A percentile compares a stretch with the other conserved stretches of the same genome.
Evolutionary conservation across 345 rosid genomes (phyloP).

Genomic region (Anacardium occidentale): DNA sequence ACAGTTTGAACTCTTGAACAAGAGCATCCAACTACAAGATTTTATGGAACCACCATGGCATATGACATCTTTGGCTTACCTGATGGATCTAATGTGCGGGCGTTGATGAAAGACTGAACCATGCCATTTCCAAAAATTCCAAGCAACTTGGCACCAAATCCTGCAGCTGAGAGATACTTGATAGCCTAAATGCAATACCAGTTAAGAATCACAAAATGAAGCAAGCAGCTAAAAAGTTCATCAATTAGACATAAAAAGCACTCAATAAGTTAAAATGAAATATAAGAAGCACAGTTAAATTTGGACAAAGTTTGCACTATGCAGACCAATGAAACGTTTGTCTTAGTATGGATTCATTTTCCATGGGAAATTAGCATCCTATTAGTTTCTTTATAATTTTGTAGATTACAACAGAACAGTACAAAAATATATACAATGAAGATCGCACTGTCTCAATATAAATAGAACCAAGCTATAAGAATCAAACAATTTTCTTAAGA

Average conservation of each 20-base stretch:
- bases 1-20: no score
- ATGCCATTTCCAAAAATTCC: conserved; percentile 91
- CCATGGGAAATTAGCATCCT: neutral
- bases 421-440: neutral
- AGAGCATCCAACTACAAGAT: neutral
- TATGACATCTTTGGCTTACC: conserved; percentile 40
- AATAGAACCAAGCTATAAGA: neutral
- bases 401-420: neutral
- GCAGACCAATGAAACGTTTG: neutral
- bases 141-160: conserved; percentile 95
- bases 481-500: neutral
- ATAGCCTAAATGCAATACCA: conserved; percentile 57
- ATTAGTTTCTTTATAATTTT: neutral
- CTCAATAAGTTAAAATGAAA: neutral
- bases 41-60: neutral
- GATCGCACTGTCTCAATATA: neutral
- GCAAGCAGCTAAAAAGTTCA: conserved; percentile 9
- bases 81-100: conserved; percentile 70
- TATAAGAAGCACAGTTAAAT: neutral
- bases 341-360: neutral
- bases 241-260: neutral
- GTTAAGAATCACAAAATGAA: conserved; percentile 23
- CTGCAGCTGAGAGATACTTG: conserved; percentile 92
- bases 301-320: neutral
- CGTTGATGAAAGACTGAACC: conserved; percentile 91